phyloP scores from a whole-genome alignment of 345 rosid genomes.

The Acer yangbiense region DNA sequence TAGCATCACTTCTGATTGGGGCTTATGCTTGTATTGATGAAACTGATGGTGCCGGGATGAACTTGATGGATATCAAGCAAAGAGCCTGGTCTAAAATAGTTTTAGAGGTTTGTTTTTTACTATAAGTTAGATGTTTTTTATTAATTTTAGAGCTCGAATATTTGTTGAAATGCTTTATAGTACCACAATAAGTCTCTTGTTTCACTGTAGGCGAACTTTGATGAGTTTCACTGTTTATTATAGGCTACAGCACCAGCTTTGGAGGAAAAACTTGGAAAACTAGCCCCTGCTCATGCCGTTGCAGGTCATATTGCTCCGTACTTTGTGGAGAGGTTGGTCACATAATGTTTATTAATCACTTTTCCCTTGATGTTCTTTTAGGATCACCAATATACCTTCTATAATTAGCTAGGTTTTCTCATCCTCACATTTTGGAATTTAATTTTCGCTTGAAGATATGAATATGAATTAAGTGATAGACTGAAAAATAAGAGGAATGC shows the following conservation, averaged over 20 bases:
- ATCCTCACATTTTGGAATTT: not conserved
- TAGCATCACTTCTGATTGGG: conserved; percentile 79
- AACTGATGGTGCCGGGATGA: conserved; percentile 97
- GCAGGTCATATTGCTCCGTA: conserved; percentile 79
- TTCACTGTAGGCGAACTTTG: conserved; percentile 2
- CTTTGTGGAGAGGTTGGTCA: conserved; percentile 77
- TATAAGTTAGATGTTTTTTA: not conserved
- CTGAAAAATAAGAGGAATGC: not conserved
- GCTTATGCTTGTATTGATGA: conserved; percentile 81
- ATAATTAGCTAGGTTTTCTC: not conserved
- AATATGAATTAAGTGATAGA: not conserved
- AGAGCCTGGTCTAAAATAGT: conserved; percentile 66
- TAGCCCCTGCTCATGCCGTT: conserved; percentile 89
- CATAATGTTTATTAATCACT: not conserved
- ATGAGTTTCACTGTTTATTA: conserved; percentile 18
- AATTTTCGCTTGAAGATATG: not conserved
- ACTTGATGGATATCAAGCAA: conserved; percentile 81
- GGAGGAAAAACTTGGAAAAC: conserved; percentile 82
- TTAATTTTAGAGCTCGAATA: not conserved
- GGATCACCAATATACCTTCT: not conserved
- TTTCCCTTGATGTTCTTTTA: not conserved
- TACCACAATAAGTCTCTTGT: not conserved
- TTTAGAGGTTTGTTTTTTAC: conserved; percentile 54
- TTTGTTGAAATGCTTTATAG: not conserved
- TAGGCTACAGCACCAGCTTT: conserved; percentile 87